Conservation (phyloP, 176 grass and related monocot species). For the Alloteropsis semialata region DNA sequence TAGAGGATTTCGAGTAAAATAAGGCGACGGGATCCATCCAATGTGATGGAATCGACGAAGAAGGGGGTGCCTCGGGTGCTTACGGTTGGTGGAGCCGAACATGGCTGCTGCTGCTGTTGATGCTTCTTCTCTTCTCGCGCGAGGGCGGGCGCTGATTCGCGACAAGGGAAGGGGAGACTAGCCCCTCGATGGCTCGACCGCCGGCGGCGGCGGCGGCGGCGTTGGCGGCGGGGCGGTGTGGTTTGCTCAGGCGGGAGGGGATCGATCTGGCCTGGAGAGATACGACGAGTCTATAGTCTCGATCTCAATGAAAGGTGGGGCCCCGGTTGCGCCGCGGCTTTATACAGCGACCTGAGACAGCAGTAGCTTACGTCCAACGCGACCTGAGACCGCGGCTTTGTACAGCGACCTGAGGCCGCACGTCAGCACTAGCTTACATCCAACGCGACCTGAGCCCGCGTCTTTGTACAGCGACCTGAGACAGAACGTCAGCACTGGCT, state of each 20-base stretch:
- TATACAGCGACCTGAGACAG: neutral
- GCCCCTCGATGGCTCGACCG: neutral
- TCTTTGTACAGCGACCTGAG: neutral
- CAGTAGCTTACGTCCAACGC: neutral
- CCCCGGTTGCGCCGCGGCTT: neutral
- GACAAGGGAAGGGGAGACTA: neutral
- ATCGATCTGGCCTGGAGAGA: neutral
- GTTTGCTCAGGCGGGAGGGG: too few species aligned
- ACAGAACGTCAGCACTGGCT: neutral
- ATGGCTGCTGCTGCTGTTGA: constrained; percentile 27
- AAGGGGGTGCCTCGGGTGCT: neutral
- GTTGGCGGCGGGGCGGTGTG: too few species aligned
- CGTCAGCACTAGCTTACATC: neutral
- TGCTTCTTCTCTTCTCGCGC: neutral
- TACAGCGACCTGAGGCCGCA: neutral
- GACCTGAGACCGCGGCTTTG: neutral
- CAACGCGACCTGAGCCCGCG: neutral
- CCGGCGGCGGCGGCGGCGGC: neutral
- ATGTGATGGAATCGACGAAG: neutral
- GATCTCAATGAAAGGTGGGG: neutral
- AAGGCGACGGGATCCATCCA: neutral
- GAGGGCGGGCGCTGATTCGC: neutral
- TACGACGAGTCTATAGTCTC: neutral
- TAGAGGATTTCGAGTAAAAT: neutral
- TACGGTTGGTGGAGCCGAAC: constrained; percentile 67